Percentiles rank a stretch among this genome's conserved stretches.
phyloP scores from a whole-genome alignment of 176 grass and related monocot genomes.

The Carex parvula region DNA sequence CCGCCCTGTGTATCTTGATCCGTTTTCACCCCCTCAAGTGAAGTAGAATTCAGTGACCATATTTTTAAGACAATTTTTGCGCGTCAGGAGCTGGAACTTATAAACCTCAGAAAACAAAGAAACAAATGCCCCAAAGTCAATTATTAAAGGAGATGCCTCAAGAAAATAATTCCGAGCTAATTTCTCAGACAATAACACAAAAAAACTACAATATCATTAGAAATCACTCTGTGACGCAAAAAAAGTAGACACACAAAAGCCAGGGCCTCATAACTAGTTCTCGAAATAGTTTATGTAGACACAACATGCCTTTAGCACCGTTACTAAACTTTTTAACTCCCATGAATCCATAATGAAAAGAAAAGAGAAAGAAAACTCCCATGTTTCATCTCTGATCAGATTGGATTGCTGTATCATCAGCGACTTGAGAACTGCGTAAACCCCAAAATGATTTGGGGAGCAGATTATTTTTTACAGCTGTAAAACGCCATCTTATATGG shows the following conservation, averaged over 20 bases:
- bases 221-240: not conserved
- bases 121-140: not conserved
- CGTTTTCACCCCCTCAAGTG: not conserved
- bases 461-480: slow-evolving; percentile 46
- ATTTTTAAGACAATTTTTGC: too few species aligned
- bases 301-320: not conserved
- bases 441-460: slow-evolving; percentile 88
- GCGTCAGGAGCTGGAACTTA: not conserved
- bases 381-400: not conserved
- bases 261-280: not conserved
- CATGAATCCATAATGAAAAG: not conserved
- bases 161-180: not conserved
- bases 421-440: slow-evolving; percentile 59
- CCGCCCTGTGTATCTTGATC: too few species aligned
- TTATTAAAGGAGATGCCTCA: not conserved
- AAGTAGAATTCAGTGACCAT: not conserved
- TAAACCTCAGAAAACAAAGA: not conserved
- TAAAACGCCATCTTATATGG: slow-evolving; percentile 81
- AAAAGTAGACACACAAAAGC: not conserved
- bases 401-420: slow-evolving; percentile 39
- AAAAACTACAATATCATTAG: not conserved
- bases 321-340: not conserved
- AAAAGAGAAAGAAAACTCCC: not conserved
- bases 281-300: not conserved
- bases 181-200: not conserved